Evolutionary conservation across 345 rosid genomes (phyloP), one percentile per base, ranked within the genome.

Genomic region (Capsella bursapastoris): DNA sequence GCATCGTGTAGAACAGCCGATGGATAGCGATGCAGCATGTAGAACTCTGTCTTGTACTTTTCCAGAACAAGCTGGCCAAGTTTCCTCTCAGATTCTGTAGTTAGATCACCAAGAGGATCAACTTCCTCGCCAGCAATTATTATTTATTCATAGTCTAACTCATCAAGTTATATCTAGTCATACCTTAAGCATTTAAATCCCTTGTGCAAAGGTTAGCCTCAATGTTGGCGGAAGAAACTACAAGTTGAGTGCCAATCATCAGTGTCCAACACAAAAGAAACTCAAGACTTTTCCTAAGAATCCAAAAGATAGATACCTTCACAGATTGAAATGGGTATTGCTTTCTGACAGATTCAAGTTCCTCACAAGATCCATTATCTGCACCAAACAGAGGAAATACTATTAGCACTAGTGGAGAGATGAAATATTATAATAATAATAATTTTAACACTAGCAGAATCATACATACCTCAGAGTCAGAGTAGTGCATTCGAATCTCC

Each of bases 171-270:
- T n/a, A n/a, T n/a, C n/a, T n/a, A n/a, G n/a, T n/a, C n/a, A n/a
- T n/a, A n/a, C n/a, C n/a, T n/a, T n/a, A n/a, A 93, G 88, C 94
- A 93, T 90, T 77, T 88, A 84, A 77, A 93, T 44, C 53, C 95
- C 97, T 85, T 91, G 96, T 77, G 84, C 89, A 83, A 88, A 90
- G 13, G 84, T 84, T 64, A 94, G 82, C 13, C 88, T 77, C 71
- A 88, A 61, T 47, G 98, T 91, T 51, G 85, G 79, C 32, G 73
- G 79, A 77, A 85, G 72, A 78, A 87, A 93, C 98, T 93, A 84
- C 86, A 87, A 0, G 18, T 77, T 55, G n/a, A 50, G 12, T 10
- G 28, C 53, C n/a, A 41, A 64, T 27, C 0, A 68, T 79, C 67
- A 73, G 75, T 37, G 18, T 16, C 18, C 18, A 16, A 16, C 18